Conservation (phyloP, 139 green algal species). For the Tetradesmus lagerheimii region DNA sequence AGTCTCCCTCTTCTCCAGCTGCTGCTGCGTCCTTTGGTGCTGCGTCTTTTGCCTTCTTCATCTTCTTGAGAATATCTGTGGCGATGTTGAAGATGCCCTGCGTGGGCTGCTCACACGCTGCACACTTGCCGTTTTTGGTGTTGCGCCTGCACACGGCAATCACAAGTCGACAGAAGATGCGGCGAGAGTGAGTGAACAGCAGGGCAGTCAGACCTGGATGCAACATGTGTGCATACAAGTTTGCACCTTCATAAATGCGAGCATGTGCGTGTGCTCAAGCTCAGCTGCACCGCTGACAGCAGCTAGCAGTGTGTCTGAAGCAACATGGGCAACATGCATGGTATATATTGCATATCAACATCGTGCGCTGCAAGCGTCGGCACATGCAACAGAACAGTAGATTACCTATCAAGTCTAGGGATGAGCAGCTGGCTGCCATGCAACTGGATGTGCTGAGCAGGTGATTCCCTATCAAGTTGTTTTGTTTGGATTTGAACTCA, state of each 20-base stretch:
- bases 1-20: not conserved
- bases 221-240: not conserved
- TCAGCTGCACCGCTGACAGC: too few relatives aligned
- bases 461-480: too few relatives aligned
- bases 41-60: slow-evolving; percentile 76
- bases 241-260: too few relatives aligned
- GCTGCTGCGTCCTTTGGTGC: not conserved
- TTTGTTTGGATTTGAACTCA: slow-evolving; percentile 48
- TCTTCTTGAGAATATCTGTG: slow-evolving; percentile 85
- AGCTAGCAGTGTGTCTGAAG: too few relatives aligned
- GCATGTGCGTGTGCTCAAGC: too few relatives aligned
- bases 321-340: too few relatives aligned
- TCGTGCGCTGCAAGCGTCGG: too few relatives aligned
- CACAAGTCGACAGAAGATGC: not conserved
- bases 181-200: not conserved
- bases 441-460: not conserved
- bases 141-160: slow-evolving; percentile 69
- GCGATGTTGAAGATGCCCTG: slow-evolving; percentile 98
- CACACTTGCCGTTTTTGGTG: slow-evolving; percentile 88
- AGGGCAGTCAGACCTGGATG: not conserved
- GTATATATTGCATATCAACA: too few relatives aligned
- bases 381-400: too few relatives aligned
- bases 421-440: too few relatives aligned
- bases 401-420: too few relatives aligned
- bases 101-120: slow-evolving; percentile 90